Percentiles rank a stretch among this genome's conserved stretches.
Conservation (phyloP, 2,329 filamentous ascomycete genomes). For the Escovopsis sp. region DNA sequence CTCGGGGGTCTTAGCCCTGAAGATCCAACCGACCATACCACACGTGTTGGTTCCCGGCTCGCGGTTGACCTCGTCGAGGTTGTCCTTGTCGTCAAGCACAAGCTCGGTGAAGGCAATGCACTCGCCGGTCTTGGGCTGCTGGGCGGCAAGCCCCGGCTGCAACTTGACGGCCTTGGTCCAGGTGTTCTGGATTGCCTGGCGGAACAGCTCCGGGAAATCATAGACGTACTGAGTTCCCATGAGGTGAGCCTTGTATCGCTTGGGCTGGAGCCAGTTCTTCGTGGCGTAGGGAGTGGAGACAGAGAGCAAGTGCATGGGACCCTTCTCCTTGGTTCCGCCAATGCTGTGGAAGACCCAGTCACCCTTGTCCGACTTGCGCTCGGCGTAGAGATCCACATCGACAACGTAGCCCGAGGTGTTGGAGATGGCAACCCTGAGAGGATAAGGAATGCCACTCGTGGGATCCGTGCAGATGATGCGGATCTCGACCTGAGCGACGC, state of each 20-base stretch:
- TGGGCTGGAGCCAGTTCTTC: constrained; percentile 97
- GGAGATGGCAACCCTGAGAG: constrained; percentile 88
- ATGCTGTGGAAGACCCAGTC: constrained; percentile 99
- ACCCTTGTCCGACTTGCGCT: constrained; percentile 95
- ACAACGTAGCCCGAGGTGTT: constrained; percentile 98
- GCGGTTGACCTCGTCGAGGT: constrained; percentile 80
- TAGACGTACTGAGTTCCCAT: constrained; percentile 99
- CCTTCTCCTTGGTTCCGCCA: constrained; percentile 86
- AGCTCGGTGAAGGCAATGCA: constrained; percentile 92
- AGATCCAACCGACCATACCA: constrained; percentile 97
- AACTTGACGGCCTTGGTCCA: constrained; percentile 67
- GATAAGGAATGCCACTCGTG: constrained; percentile 68
- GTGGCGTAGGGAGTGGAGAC: constrained; percentile 89
- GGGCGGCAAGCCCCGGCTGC: constrained; percentile 58
- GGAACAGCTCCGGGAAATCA: constrained; percentile 98
- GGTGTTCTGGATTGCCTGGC: constrained; percentile 91
- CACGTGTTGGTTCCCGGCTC: constrained; percentile 91
- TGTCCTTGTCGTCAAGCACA: constrained; percentile 87
- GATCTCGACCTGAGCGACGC: constrained; percentile 94
- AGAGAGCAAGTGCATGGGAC: constrained; percentile 83
- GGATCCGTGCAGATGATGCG: constrained; percentile 96
- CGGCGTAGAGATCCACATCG: constrained; percentile 92
- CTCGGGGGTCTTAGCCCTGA: constrained; percentile 88
- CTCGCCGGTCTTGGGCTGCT: constrained; percentile 73
- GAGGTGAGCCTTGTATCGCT: constrained; percentile 97